Conservation (phyloP, 352 stramenopile genomes). For the Pythium rishiriense region DNA sequence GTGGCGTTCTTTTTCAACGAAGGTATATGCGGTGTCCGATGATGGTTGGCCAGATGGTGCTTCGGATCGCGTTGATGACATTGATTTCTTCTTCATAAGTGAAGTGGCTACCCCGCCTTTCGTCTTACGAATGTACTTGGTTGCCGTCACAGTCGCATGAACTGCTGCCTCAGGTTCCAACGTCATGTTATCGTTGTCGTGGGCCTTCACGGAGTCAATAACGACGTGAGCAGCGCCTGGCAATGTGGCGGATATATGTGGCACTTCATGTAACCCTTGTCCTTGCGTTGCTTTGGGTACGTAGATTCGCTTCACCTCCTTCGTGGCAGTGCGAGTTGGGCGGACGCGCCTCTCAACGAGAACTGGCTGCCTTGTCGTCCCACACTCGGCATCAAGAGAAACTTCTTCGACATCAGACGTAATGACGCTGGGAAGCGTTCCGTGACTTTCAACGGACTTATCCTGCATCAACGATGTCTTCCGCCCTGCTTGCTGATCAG, state of each 20-base stretch:
- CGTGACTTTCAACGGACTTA: no score
- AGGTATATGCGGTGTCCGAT: neutral
- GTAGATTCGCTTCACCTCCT: slow-evolving; percentile 15
- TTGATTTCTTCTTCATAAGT: neutral
- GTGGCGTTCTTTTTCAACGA: no score
- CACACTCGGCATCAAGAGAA: no score
- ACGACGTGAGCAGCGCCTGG: neutral
- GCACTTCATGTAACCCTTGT: neutral
- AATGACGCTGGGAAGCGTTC: no score
- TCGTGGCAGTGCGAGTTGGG: neutral
- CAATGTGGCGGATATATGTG: neutral
- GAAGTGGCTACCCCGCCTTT: neutral
- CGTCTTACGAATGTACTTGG: no score
- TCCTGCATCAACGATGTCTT: neutral
- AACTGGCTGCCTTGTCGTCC: neutral
- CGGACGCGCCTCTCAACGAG: neutral
- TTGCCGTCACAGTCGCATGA: no score
- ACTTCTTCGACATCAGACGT: no score
- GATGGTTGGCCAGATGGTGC: neutral
- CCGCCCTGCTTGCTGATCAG: neutral
- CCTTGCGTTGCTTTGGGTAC: neutral
- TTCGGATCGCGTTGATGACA: neutral
- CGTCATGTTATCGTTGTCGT: neutral
- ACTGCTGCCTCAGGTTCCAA: neutral
- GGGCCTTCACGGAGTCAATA: neutral